These are phyloP conservation scores for Paecilomyces variotii DNA, from an alignment of 2,329 filamentous ascomycete genomes.

Conservation along the genomic window DNA sequence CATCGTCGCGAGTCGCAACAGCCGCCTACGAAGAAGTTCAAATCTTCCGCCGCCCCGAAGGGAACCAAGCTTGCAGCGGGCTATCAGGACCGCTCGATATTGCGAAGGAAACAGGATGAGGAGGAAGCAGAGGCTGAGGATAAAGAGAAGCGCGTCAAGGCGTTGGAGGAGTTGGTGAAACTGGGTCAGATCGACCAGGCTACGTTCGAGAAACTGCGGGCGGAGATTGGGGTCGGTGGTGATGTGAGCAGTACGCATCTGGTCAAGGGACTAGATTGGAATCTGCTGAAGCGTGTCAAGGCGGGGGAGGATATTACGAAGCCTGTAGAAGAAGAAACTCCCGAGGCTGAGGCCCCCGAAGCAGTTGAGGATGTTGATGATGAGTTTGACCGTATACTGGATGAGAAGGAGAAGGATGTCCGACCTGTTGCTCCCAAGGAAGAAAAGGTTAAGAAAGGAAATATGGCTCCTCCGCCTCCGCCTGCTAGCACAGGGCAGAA, in stretches of 20 bases:
- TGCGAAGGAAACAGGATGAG: slow-evolving; percentile 45
- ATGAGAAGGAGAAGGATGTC: slow-evolving; percentile 27
- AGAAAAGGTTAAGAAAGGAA: slow-evolving; percentile 45
- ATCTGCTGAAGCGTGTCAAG: slow-evolving; percentile 47
- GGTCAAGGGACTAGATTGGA: slow-evolving; percentile 86
- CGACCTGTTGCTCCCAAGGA: slow-evolving; percentile 22
- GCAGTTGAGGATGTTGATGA: slow-evolving; percentile 52
- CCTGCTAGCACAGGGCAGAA: slow-evolving; percentile 37
- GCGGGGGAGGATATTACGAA: slow-evolving; percentile 48
- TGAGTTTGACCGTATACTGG: slow-evolving; percentile 42
- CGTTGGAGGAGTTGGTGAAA: slow-evolving; percentile 74
- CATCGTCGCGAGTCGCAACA: slow-evolving; percentile 48
- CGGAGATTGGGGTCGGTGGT: slow-evolving; percentile 69
- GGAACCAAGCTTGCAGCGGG: slow-evolving; percentile 71
- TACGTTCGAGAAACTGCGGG: slow-evolving; percentile 66
- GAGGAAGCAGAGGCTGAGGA: slow-evolving; percentile 43
- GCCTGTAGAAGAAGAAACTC: slow-evolving; percentile 13
- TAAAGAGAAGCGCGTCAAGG: slow-evolving; percentile 59
- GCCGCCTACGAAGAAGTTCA: slow-evolving; percentile 63
- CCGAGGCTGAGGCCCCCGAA: slow-evolving; percentile 12
- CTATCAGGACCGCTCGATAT: slow-evolving; percentile 73
- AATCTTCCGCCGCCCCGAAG: slow-evolving; percentile 66
- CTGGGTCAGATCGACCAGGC: slow-evolving; percentile 73
- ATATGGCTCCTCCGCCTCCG: slow-evolving; percentile 33
- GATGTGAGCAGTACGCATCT: slow-evolving; percentile 74